These are phyloP conservation scores for Aspergillus sp. DNA, from an alignment of 2,329 filamentous ascomycete species.

Conservation along the genomic window DNA sequence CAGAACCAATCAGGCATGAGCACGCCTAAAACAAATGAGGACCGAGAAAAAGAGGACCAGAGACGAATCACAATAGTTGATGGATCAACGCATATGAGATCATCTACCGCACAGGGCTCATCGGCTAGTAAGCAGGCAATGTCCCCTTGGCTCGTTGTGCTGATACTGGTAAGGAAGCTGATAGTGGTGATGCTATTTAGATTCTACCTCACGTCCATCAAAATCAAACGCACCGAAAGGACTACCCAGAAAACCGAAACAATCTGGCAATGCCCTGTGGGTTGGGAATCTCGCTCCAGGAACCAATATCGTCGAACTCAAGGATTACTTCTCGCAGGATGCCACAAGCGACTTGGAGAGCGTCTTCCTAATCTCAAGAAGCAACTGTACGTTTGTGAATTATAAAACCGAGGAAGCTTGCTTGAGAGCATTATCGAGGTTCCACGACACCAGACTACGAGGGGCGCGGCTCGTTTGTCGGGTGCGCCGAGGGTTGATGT, in stretches of 20 bases:
- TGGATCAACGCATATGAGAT: constrained; percentile 34
- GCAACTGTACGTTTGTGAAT: constrained; percentile 96
- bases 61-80: constrained; percentile 34
- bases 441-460: constrained; percentile 89
- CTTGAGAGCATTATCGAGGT: constrained; percentile 71
- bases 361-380: constrained; percentile 91
- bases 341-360: constrained; percentile 76
- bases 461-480: constrained; percentile 83
- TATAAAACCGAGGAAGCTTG: constrained; percentile 81
- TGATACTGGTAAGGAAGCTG: background rate
- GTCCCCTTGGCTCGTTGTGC: too few species aligned
- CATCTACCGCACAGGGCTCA: constrained; percentile 14
- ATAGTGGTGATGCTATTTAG: constrained; percentile 11
- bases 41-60: constrained; percentile 3
- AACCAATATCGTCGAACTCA: constrained; percentile 77
- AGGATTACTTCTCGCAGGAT: constrained; percentile 83
- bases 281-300: constrained; percentile 89
- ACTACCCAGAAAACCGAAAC: constrained; percentile 65
- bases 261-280: constrained; percentile 87
- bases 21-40: background rate
- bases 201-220: constrained; percentile 8
- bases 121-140: constrained; percentile 23
- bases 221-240: constrained; percentile 51
- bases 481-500: constrained; percentile 61
- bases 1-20: constrained; percentile 3